Base-by-base conservation (phyloP, 2,329 filamentous ascomycete species). In the Cordyceps cicadae region DNA sequence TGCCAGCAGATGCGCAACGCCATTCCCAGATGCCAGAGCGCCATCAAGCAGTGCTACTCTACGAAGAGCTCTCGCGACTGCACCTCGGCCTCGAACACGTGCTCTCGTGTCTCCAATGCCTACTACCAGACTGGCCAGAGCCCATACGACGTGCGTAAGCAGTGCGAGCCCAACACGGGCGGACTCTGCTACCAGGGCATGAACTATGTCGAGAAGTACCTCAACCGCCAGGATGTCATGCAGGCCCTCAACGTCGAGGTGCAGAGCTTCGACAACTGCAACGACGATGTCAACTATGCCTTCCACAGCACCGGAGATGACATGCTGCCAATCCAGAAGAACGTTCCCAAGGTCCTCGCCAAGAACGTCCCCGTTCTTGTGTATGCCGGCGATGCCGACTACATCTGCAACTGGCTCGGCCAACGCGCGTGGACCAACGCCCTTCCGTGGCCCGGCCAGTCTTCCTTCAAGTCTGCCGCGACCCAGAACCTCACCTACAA, bases 241-340 rank as follows among this genome's bases (percentile, higher is more conserved):
- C 84, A 92, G 70, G 91, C 92, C 46, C 83, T 99, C 37, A 94
- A 94, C 65, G 92, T 86, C 55, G 94, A 99, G 78, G 91, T 97
- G 61, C 81, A 85, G 66, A 84, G 81, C 72, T 99, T 96, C 75
- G 90, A 97, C 71, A 94, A 89, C 75, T 99, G 94, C 86, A 97
- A 99, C 84, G 92, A 94, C 69, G 90, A 97, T 76, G 94, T 99
- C 78, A 97, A 97, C 86, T 87, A 92, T 70, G 96, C 96, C 83
- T 99, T 99, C 84, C 80, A 97, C 62, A 91, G 97, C 78, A 87
- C 93, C 70, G 94, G 94, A 71, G 94, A 99, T 77, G 97, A 93
- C 93, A 97, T 97, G 89, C 88, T 96, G 83, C 94, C 94, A 54
- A 97, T 89, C 86, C 91, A 96, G 81, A 89, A 87, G 64, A 83